Evolutionary conservation across 495 filamentous ascomycete species (phyloP).

Genomic region (Cercophora scortea): DNA sequence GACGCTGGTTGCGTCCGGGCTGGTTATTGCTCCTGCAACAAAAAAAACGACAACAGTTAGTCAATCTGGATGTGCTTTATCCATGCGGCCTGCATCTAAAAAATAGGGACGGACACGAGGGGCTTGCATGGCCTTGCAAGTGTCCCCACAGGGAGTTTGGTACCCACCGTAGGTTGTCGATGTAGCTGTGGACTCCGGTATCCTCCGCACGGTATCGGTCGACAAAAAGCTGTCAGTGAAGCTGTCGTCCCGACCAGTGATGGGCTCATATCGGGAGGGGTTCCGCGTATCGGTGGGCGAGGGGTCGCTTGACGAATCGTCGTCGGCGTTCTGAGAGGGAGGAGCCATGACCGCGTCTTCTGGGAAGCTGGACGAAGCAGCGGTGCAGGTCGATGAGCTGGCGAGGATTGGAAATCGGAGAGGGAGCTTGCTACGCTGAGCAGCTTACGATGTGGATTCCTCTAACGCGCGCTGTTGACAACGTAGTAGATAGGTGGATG

Average conservation of each 20-base stretch:
- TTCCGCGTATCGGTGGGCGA: constrained; percentile 38
- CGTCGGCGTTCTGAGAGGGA: constrained; percentile 19
- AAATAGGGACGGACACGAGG: not conserved
- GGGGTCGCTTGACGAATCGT: constrained; percentile 18
- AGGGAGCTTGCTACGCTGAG: not conserved
- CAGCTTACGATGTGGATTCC: not conserved
- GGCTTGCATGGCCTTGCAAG: not conserved
- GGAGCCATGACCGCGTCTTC: constrained; percentile 28
- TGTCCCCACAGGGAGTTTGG: not conserved
- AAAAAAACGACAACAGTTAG: not conserved
- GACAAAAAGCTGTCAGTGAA: constrained; percentile 35
- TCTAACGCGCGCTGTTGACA: not conserved
- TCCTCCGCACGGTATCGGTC: constrained; percentile 40
- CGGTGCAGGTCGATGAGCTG: not conserved
- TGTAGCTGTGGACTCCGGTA: constrained; percentile 22
- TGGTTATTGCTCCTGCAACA: constrained; percentile 18
- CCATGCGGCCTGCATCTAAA: not conserved
- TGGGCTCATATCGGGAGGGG: constrained; percentile 18
- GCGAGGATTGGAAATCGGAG: not conserved
- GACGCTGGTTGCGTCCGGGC: constrained; percentile 15
- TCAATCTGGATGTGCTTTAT: not conserved
- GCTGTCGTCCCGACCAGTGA: constrained; percentile 24
- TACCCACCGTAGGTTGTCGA: constrained; percentile 31
- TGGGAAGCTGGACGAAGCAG: too few species aligned
- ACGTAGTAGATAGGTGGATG: not conserved